Conservation (phyloP, 2,329 filamentous ascomycete species). For the Fusarium falciforme region DNA sequence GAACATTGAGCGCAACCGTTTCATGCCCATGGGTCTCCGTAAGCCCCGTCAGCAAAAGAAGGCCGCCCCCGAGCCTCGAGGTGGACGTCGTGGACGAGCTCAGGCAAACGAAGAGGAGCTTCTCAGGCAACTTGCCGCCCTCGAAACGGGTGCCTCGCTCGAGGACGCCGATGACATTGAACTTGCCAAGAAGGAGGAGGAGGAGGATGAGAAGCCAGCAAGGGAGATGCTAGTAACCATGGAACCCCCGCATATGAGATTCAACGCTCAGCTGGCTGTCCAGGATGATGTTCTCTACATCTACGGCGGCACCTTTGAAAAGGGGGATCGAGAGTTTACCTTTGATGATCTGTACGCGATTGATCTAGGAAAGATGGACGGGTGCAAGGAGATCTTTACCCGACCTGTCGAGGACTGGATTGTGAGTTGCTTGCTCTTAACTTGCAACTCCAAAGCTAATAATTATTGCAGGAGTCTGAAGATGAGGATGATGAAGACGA, state of each 20-base stretch:
- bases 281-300: conserved; percentile 94
- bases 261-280: conserved; percentile 90
- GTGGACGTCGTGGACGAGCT: conserved; percentile 75
- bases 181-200: conserved; percentile 62
- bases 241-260: conserved; percentile 89
- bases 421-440: conserved; percentile 55
- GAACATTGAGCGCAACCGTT: conserved; percentile 95
- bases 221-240: conserved; percentile 75
- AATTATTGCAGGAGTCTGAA: conserved; percentile 62
- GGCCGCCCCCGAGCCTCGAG: conserved; percentile 62
- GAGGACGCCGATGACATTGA: conserved; percentile 63
- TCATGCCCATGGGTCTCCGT: conserved; percentile 84
- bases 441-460: conserved; percentile 19
- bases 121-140: conserved; percentile 83
- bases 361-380: conserved; percentile 94
- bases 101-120: conserved; percentile 94
- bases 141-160: conserved; percentile 79
- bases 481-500: conserved; percentile 69
- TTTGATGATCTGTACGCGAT: conserved; percentile 96
- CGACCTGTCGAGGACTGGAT: conserved; percentile 87
- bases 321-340: conserved; percentile 93
- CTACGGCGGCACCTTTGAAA: conserved; percentile 95
- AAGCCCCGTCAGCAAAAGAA: conserved; percentile 77
- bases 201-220: conserved; percentile 66
- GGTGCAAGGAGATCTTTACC: conserved; percentile 90